Conservation (phyloP, 192 early-diverging fungal genomes). For the Spinellus fusiger region DNA sequence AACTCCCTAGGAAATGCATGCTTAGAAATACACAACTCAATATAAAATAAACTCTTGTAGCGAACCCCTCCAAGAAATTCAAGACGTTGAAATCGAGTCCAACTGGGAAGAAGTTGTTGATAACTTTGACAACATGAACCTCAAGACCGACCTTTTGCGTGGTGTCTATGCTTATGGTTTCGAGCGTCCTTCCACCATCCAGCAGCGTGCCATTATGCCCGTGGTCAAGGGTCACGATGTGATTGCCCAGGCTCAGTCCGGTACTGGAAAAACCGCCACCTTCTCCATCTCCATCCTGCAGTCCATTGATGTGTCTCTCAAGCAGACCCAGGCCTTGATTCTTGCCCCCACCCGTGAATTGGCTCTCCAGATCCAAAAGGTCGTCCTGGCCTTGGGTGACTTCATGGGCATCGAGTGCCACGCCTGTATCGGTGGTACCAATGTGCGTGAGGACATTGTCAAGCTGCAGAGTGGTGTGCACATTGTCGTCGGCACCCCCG, state of each 20-base stretch:
- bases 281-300: constrained; percentile 99
- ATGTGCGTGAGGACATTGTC: constrained; percentile 83
- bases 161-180: constrained; percentile 99
- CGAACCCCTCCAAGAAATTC: constrained; percentile 28
- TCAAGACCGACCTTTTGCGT: constrained; percentile 85
- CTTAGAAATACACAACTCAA: no score
- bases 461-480: constrained; percentile 80
- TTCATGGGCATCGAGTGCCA: constrained; percentile 94
- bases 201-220: constrained; percentile 94
- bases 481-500: constrained; percentile 96
- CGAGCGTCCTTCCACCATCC: constrained; percentile 94
- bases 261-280: constrained; percentile 99
- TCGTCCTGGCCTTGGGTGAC: constrained; percentile 90
- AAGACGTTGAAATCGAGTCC: constrained; percentile 47
- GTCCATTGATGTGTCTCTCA: constrained; percentile 71
- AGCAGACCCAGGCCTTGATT: constrained; percentile 90
- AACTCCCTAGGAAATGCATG: no score
- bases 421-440: constrained; percentile 97
- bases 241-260: constrained; percentile 99
- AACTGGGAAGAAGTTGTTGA: constrained; percentile 95
- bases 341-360: constrained; percentile 97
- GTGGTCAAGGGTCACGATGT: constrained; percentile 95
- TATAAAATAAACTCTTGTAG: constrained; percentile 7
- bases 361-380: constrained; percentile 97
- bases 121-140: constrained; percentile 94